Percentiles rank a stretch among this genome's conserved stretches.
Conservation (phyloP, 2,329 filamentous ascomycete species). For the Pseudogymnoascus sp. region DNA sequence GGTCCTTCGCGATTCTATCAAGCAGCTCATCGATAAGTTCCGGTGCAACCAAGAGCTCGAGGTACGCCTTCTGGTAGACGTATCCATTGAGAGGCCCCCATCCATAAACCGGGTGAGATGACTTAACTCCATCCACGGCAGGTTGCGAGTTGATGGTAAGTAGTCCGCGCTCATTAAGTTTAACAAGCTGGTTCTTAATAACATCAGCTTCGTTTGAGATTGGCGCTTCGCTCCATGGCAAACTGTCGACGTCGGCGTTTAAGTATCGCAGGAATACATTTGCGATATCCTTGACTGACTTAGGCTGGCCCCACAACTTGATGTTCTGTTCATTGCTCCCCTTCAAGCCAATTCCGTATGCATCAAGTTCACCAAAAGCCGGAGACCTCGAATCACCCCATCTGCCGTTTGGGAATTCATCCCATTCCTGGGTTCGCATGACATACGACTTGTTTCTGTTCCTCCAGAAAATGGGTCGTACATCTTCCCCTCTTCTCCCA, state of each 20-base stretch:
- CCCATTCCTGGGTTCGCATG: slow-evolving; percentile 93
- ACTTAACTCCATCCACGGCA: slow-evolving; percentile 84
- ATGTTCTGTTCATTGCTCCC: slow-evolving; percentile 94
- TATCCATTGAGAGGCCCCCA: slow-evolving; percentile 95
- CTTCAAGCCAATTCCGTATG: slow-evolving; percentile 87
- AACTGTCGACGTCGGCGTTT: slow-evolving; percentile 65
- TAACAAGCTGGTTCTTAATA: slow-evolving; percentile 68
- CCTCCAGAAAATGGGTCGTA: slow-evolving; percentile 97
- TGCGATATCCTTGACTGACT: slow-evolving; percentile 69
- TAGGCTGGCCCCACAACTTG: slow-evolving; percentile 86
- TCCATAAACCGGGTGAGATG: slow-evolving; percentile 75
- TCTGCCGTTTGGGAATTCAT: slow-evolving; percentile 96
- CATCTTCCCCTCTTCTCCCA: slow-evolving; percentile 84
- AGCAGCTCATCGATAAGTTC: slow-evolving; percentile 70
- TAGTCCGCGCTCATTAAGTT: slow-evolving; percentile 77
- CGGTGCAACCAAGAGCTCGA: slow-evolving; percentile 82
- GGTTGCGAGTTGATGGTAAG: slow-evolving; percentile 97
- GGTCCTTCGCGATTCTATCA: slow-evolving; percentile 64
- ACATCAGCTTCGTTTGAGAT: slow-evolving; percentile 74
- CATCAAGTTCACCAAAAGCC: slow-evolving; percentile 89
- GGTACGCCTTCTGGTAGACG: slow-evolving; percentile 96
- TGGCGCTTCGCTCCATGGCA: slow-evolving; percentile 90
- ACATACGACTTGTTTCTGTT: slow-evolving; percentile 96
- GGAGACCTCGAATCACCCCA: slow-evolving; percentile 97
- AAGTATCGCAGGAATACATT: slow-evolving; percentile 81